A percentile compares a stretch with the other conserved stretches of the same genome.
phyloP scores from a whole-genome alignment of 2,329 filamentous ascomycete genomes.

The Hymenoscyphus fraxineus region DNA sequence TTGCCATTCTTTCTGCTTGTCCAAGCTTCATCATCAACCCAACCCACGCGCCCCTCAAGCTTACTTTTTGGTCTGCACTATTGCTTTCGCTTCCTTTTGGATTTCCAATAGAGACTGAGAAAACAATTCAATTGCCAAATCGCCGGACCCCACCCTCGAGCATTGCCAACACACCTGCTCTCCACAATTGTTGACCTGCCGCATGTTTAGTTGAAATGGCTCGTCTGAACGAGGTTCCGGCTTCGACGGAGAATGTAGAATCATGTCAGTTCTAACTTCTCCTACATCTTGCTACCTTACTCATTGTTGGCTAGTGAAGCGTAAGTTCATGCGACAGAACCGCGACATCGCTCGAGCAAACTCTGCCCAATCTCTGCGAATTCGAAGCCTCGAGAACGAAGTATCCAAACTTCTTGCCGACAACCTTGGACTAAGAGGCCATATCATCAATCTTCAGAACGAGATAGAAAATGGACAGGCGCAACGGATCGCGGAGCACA shows the following conservation, averaged over 20 bases:
- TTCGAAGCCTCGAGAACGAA: conserved; percentile 73
- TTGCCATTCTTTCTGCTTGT: neutral
- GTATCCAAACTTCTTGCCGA: conserved; percentile 72
- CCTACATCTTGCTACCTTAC: neutral
- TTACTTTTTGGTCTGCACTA: conserved; percentile 5
- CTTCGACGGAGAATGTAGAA: conserved; percentile 67
- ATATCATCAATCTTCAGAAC: conserved; percentile 66
- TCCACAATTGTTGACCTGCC: conserved; percentile 18
- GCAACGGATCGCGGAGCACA: conserved; percentile 60
- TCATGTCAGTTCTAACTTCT: conserved; percentile 50
- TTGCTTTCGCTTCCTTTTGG: conserved; percentile 5
- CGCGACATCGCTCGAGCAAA: conserved; percentile 78
- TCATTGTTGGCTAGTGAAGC: conserved; percentile 56
- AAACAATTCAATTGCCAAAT: neutral
- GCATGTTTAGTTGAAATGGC: conserved; percentile 54
- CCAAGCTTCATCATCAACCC: neutral
- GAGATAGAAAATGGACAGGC: conserved; percentile 60
- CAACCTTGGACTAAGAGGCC: conserved; percentile 68
- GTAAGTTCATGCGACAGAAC: conserved; percentile 78
- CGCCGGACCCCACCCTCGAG: neutral
- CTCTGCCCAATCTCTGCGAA: conserved; percentile 71
- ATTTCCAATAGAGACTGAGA: neutral
- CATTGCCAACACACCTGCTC: neutral
- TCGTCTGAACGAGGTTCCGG: conserved; percentile 71
- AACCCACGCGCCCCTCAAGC: neutral